A percentile compares a stretch with the other conserved stretches of the same genome.
Conservation (phyloP, 768 basidiomycete species). For the Mycena galopus region DNA sequence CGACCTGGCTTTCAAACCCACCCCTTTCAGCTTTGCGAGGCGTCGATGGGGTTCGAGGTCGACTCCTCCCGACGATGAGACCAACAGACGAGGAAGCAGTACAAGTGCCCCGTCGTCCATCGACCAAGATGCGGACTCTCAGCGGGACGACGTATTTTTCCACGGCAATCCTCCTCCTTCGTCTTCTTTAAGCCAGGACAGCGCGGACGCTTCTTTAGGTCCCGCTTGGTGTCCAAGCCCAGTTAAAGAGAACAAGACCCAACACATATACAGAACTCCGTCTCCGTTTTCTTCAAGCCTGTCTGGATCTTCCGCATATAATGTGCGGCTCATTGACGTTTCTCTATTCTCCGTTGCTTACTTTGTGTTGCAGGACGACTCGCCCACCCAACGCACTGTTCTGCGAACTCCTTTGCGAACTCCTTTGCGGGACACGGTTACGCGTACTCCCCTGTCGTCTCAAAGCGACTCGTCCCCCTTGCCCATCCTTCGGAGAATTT, state of each 20-base stretch:
- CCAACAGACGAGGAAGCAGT: slow-evolving; percentile 27
- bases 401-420: slow-evolving; percentile 26
- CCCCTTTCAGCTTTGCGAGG: slow-evolving; percentile 73
- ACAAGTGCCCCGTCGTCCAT: neutral
- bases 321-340: neutral
- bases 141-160: slow-evolving; percentile 19
- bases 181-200: slow-evolving; percentile 19
- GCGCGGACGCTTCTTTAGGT: neutral
- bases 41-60: slow-evolving; percentile 68
- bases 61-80: slow-evolving; percentile 52
- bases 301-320: slow-evolving; percentile 20
- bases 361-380: slow-evolving; percentile 21
- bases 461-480: slow-evolving; percentile 32
- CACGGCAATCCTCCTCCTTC: slow-evolving; percentile 9
- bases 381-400: slow-evolving; percentile 21
- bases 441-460: slow-evolving; percentile 27
- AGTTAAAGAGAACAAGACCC: neutral
- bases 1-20: slow-evolving; percentile 66
- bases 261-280: slow-evolving; percentile 1
- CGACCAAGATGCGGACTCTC: slow-evolving; percentile 1
- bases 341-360: neutral
- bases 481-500: slow-evolving; percentile 26
- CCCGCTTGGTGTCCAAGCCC: slow-evolving; percentile 26
- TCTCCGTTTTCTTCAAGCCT: slow-evolving; percentile 30
- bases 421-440: slow-evolving; percentile 19